Conservation (phyloP, 2,329 filamentous ascomycete genomes). For the Knufia petricola region DNA sequence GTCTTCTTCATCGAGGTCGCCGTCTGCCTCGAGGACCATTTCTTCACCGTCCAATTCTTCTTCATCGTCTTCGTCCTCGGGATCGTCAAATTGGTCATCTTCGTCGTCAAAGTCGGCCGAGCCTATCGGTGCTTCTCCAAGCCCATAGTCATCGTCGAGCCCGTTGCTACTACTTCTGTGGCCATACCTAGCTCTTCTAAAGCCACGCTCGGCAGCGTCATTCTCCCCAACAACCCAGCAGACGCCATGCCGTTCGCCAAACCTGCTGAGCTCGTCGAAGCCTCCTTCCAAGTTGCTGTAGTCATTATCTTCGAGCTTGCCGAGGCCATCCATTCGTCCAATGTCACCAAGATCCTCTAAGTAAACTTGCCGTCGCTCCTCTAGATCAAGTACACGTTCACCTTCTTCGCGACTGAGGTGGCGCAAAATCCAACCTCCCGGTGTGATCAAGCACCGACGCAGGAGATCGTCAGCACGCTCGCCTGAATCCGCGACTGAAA, state of each 20-base stretch:
- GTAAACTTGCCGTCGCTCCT: constrained; percentile 31
- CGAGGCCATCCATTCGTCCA: constrained; percentile 23
- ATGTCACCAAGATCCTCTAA: constrained; percentile 31
- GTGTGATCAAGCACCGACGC: constrained; percentile 36
- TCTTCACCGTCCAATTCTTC: constrained; percentile 10
- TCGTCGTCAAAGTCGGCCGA: constrained; percentile 14
- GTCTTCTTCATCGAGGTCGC: neutral
- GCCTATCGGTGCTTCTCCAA: constrained; percentile 14
- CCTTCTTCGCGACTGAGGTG: constrained; percentile 39
- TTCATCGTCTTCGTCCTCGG: constrained; percentile 14
- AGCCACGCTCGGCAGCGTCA: constrained; percentile 8
- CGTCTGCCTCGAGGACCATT: constrained; percentile 5
- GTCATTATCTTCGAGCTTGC: constrained; percentile 29
- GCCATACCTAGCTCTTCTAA: constrained; percentile 6
- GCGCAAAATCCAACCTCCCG: constrained; percentile 35
- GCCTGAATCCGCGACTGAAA: constrained; percentile 29
- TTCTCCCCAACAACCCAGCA: constrained; percentile 34
- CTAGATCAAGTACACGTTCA: constrained; percentile 36
- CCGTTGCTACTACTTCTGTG: neutral
- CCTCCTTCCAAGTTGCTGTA: constrained; percentile 36
- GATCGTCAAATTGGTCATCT: constrained; percentile 15
- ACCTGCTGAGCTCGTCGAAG: constrained; percentile 36
- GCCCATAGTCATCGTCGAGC: constrained; percentile 18
- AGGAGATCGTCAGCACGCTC: constrained; percentile 30
- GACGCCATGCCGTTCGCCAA: constrained; percentile 37